Evolutionary conservation across 306 rosid species (phyloP), one percentile per base, ranked within the genome.

Genomic region (Quercus wislizeni): DNA sequence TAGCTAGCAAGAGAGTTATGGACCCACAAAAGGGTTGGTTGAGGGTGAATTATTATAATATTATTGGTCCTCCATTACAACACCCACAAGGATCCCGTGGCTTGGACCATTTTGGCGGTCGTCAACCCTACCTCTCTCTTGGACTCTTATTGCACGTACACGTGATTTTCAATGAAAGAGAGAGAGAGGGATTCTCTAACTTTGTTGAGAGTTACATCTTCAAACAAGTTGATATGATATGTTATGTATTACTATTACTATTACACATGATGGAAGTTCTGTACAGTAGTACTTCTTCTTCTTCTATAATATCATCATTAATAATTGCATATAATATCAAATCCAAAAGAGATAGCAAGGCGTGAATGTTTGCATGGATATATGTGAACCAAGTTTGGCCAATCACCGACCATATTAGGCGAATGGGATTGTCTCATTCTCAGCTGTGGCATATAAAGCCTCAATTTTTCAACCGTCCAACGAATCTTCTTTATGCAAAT

Each of bases 21-120:
- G 80, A 75, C 76, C 74, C 78, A 27, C 25, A 18, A 18, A 5
- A 38, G 80, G 82, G 52, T 81, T 78, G 67, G 67, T 83, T 59
- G 74, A 54, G 73, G 78, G 12, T 67, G 75, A 14, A 19, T 78
- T 59, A 86, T 73, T 84, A 41, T 41, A 41, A 8, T 41, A 41
- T 41, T 41, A 41, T 41, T 41, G 62, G 73, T 38, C 30, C 9
- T 82, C 38, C 55, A 21, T 1, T 33, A 20, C 28, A 70, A 28
- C 54, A 71, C 27, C 71, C 82, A 73, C 82, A 85, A 76, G 88
- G 77, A 86, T 76, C 86, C 76, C 83, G 91, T 92, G 97, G 97
- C 49, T 84, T 82, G 82, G 84, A 88, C 91, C 85, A 74, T 69
- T 86, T 90, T 92, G 97, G 94, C 93, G 92, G 94, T 88, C 59